phyloP scores from a whole-genome alignment of 768 basidiomycete genomes.

The Lanmaoa pseudosensibilis region DNA sequence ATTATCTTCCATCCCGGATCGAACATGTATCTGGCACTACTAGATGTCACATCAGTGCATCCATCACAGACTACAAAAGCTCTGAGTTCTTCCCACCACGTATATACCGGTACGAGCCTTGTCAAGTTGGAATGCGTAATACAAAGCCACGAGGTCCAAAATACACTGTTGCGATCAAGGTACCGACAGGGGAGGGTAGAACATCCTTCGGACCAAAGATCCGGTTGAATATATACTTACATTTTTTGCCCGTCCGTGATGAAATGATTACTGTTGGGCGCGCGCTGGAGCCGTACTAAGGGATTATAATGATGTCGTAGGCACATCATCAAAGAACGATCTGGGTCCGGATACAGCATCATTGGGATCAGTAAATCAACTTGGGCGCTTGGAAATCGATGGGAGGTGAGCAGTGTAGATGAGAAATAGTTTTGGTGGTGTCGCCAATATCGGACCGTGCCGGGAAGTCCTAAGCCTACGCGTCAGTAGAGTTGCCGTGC shows the following conservation, averaged over 20 bases:
- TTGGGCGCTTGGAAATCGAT: not conserved
- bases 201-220: not conserved
- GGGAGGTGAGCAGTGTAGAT: not conserved
- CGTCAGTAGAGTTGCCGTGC: constrained; percentile 2
- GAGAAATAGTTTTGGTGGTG: not conserved
- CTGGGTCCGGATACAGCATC: not conserved
- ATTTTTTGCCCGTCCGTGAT: not conserved
- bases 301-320: not conserved
- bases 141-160: not conserved
- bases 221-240: not conserved
- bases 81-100: not conserved
- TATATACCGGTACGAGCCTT: not conserved
- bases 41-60: constrained; percentile 13
- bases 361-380: not conserved
- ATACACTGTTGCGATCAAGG: not conserved
- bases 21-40: not conserved
- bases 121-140: not conserved
- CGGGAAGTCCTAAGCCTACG: not conserved
- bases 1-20: not conserved
- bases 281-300: not conserved
- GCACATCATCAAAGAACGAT: not conserved
- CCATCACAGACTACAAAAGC: not conserved
- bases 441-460: constrained; percentile 14
- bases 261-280: not conserved
- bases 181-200: not conserved